Evolutionary conservation across 2,329 filamentous ascomycete species (phyloP), one percentile per base, ranked within the genome.

Genomic region (Colletotrichum orchidophilum): DNA sequence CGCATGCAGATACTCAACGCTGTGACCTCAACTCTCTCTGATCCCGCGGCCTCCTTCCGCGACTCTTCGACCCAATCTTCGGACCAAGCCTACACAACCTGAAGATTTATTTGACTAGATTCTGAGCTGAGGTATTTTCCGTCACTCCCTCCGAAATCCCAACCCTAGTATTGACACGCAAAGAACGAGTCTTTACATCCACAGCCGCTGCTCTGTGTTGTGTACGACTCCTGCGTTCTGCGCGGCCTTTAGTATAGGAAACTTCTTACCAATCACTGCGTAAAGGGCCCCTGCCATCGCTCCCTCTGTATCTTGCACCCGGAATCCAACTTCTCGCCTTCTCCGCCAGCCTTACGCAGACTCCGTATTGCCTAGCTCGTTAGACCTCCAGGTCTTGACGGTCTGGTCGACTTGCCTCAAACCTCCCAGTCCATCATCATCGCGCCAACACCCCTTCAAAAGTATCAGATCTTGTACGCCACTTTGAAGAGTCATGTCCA

Each of bases 401-500:
- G 18, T 18, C 8, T 18, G 39, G n/a, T 46, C 39, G 18, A 21
- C 39, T 46, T 15, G 39, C 18, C 21, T 46, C 39, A 46, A 21
- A 46, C 18, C 9, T 46, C 39, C 11, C 15, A n/a, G 29, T 18
- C 24, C 39, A 15, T 33, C 7, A 8, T n/a, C 15, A 59, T 35
- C 24, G 18, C 31, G 15, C 9, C 31, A 7, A 4, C 26, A 24
- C n/a, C 26, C 33, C 21, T 26, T 26, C 58, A n/a, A 39, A 11
- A 27, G 9, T 33, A 13, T 29, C 18, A 11, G 24, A 26, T 24
- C 26, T n/a, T 29, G 27, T 29, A 11, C 35, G 26, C 24, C 9
- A 29, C 29, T 13, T 26, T 21, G 11, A 24, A 21, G 18, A 59
- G 27, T 29, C 64, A 76, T 75, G 74, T 62, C 75, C 24, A 63